Conservation (phyloP, 1,284 basidiomycete species). For the Cutaneotrichosporon cavernicola region DNA sequence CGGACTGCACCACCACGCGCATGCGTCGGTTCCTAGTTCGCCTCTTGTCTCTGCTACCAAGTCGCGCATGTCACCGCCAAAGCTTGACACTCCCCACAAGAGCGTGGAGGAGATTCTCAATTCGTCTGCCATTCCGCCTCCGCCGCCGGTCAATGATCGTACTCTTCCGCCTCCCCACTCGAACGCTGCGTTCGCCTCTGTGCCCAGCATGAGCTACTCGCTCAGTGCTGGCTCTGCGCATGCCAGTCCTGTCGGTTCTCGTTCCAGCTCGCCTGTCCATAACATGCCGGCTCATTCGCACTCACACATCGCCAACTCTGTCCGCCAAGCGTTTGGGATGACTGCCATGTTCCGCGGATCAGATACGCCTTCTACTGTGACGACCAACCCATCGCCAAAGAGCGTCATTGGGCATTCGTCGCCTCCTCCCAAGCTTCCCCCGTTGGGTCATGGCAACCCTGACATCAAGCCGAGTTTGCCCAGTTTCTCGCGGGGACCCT, state of each 20-base stretch:
- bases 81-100: constrained; percentile 35
- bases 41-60: constrained; percentile 36
- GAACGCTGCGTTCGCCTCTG: constrained; percentile 36
- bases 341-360: constrained; percentile 66
- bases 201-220: constrained; percentile 37
- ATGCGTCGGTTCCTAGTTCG: constrained; percentile 44
- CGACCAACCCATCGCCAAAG: constrained; percentile 31
- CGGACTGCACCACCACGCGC: constrained; percentile 20
- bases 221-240: constrained; percentile 49
- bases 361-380: constrained; percentile 22
- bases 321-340: constrained; percentile 82
- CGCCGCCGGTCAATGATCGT: constrained; percentile 40
- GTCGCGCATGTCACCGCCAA: constrained; percentile 47
- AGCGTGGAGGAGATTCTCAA: constrained; percentile 55
- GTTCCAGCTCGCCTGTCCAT: constrained; percentile 46
- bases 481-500: constrained; percentile 23
- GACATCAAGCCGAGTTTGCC: constrained; percentile 26
- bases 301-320: constrained; percentile 56
- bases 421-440: constrained; percentile 40
- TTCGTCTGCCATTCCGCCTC: constrained; percentile 46
- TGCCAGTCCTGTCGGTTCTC: constrained; percentile 43
- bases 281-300: constrained; percentile 19
- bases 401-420: constrained; percentile 29
- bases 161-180: constrained; percentile 47
- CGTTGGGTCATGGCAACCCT: constrained; percentile 31